phyloP scores from a whole-genome alignment of 257 asterid species.

The Scutellaria minor region DNA sequence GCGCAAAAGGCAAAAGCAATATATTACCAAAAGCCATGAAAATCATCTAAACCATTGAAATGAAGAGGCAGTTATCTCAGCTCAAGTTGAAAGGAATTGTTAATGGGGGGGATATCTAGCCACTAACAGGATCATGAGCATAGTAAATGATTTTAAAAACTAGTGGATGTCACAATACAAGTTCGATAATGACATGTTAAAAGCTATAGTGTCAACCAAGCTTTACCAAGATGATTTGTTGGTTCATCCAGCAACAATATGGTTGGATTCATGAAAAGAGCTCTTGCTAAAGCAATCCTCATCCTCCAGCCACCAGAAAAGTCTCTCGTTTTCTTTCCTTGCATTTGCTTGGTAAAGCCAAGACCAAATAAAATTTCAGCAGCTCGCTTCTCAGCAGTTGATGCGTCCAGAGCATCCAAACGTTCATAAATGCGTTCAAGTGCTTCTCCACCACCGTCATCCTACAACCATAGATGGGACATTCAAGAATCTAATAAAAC shows the following conservation, averaged over 20 bases:
- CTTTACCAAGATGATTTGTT: conserved; percentile 93
- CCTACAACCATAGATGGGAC: conserved; percentile 48
- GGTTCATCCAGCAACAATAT: conserved; percentile 94
- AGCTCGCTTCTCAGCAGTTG: conserved; percentile 98
- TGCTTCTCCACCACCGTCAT: conserved; percentile 94
- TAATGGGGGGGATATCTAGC: no score
- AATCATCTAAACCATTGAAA: no score
- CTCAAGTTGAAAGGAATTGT: no score
- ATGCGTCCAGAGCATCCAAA: conserved; percentile 83
- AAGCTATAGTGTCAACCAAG: not conserved
- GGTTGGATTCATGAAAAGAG: conserved; percentile 97
- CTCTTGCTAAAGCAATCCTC: conserved; percentile 98
- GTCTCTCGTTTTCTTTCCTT: conserved; percentile 87
- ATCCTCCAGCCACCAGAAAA: conserved; percentile 99
- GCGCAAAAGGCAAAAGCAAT: no score
- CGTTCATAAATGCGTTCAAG: conserved; percentile 95
- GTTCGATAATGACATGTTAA: not conserved
- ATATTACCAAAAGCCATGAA: no score
- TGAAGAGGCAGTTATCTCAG: no score
- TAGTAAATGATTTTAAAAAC: not conserved
- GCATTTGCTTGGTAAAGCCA: conserved; percentile 91
- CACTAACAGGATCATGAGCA: no score
- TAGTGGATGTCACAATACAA: not conserved
- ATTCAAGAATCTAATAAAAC: not conserved
- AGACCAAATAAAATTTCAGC: conserved; percentile 95